These are phyloP conservation scores for Margaritispora aquatica DNA, from an alignment of 495 filamentous ascomycete genomes.

Conservation along the genomic window DNA sequence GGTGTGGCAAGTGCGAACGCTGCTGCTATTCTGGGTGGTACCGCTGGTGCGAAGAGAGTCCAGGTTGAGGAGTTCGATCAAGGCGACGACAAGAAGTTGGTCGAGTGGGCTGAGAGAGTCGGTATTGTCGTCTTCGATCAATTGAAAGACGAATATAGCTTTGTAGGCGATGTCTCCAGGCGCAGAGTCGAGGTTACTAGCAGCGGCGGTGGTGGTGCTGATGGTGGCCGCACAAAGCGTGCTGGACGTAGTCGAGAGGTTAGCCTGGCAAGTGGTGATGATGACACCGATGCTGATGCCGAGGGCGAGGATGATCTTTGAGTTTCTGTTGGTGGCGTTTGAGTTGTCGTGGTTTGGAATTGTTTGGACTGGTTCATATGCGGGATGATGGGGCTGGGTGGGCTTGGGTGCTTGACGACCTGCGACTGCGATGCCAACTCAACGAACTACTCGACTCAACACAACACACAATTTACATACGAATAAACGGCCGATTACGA, in stretches of 20 bases:
- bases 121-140: constrained; percentile 14
- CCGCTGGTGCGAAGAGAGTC: not conserved
- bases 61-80: constrained; percentile 9
- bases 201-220: too few species aligned
- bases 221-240: too few species aligned
- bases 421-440: not conserved
- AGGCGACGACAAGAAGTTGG: constrained; percentile 15
- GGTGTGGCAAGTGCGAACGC: constrained; percentile 21
- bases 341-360: too few species aligned
- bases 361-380: too few species aligned
- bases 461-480: too few species aligned
- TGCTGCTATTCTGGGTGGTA: constrained; percentile 17
- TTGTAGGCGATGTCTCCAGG: not conserved
- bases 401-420: not conserved
- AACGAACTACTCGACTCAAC: not conserved
- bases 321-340: not conserved
- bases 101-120: constrained; percentile 20
- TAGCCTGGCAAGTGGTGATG: not conserved
- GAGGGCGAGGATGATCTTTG: not conserved
- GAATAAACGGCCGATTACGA: too few species aligned
- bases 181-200: not conserved
- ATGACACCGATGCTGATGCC: not conserved
- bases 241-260: too few species aligned
- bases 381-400: too few species aligned
- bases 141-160: not conserved